Evolutionary conservation across 495 filamentous ascomycete genomes (phyloP), one percentile per base, ranked within the genome.

Genomic region (Lasiosphaeris hirsuta): DNA sequence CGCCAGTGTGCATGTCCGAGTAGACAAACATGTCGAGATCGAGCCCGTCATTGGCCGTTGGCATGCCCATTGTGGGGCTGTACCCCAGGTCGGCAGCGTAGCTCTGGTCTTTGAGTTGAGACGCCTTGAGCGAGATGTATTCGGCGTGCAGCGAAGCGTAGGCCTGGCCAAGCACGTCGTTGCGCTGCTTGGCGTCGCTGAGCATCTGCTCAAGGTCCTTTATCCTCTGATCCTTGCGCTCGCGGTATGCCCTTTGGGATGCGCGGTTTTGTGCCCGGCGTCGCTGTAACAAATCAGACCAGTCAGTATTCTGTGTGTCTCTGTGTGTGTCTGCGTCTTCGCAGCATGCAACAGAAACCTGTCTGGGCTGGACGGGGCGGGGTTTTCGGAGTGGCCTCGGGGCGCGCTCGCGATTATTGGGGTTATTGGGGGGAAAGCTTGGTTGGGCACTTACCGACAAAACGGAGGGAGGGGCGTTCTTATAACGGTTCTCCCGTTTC

Each of bases 161-260:
- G 39, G 73, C 73, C 37, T 75, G 71, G 54, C 67, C 66, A 34
- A 77, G 72, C 39, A 67, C 66, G 23, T 76, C 70, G 54, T 75
- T 74, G 59, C 69, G 72, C 42, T 75, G 68, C 59, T 79, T 73
- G 44, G 77, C 70, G 11, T 79, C 80, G 62, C 70, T 79, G 62
- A 93, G 86, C 73, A 90, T 88, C 43, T 84, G 75, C 73, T 92
- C 89, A 8, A 94, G 85, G 53, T 92, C 88, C 67, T 84, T 84
- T 54, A 92, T 89, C 57, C 89, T 85, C 41, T 88, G 83, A 64
- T 94, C 90, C 70, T 94, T 94, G 55, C 90, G 82, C 71, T 92
- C 89, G 45, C 90, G 87, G 62, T 92, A 94, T 33, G 88, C 88
- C 63, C 89, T 78, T 69, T 94, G 90, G 3, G 81, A 82, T 55